Conservation (phyloP, 306 rosid genomes). For the peach (Prunus persica) region DNA sequence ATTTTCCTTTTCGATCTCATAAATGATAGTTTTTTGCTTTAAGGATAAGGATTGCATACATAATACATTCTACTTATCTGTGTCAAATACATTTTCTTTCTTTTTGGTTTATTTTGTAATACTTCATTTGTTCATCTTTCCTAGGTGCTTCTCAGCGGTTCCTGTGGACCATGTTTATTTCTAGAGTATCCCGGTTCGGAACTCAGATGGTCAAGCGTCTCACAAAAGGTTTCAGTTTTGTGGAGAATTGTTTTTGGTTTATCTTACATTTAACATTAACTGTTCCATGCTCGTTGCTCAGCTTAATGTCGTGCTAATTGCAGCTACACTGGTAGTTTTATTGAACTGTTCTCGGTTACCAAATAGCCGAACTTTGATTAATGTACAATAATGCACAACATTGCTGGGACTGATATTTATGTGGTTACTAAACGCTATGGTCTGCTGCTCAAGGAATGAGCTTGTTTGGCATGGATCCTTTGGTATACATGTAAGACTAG, state of each 20-base stretch:
- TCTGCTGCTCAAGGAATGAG: not conserved
- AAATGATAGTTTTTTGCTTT: not conserved
- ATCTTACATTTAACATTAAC: not conserved
- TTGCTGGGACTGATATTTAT: not conserved
- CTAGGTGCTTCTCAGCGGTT: not conserved
- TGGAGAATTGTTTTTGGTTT: not conserved
- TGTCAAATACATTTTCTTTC: not conserved
- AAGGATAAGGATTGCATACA: not conserved
- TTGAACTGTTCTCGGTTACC: not conserved
- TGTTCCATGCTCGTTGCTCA: not conserved
- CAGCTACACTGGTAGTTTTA: not conserved
- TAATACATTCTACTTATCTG: too few relatives aligned
- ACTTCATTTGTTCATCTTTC: not conserved
- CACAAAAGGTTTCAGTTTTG: not conserved
- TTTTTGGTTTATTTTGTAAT: not conserved
- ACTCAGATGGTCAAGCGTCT: conserved; percentile 1
- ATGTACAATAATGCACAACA: not conserved
- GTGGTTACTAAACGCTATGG: not conserved
- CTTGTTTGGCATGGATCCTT: not conserved
- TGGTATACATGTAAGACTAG: too few relatives aligned
- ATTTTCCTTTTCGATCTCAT: not conserved
- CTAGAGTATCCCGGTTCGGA: not conserved
- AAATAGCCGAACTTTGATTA: not conserved
- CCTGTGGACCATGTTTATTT: not conserved
- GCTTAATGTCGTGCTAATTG: not conserved